Evolutionary conservation across 352 stramenopile genomes (phyloP), one percentile per base, ranked within the genome.

Genomic region (Blastocystis hominis): DNA sequence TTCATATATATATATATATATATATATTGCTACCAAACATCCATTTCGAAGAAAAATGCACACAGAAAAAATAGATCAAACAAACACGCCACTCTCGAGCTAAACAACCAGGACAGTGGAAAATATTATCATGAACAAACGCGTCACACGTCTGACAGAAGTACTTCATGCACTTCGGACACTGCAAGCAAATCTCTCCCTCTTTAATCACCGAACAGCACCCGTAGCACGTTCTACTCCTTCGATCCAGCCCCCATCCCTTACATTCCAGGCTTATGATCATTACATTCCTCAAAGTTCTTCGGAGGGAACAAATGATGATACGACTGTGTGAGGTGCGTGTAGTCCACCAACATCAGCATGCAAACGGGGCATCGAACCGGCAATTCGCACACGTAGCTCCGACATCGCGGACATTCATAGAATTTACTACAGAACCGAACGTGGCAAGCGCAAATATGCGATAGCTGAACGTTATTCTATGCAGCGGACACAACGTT

Each of bases 101-200:
- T 13, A 78, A 24, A 47, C 72, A 84, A 7, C 72, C 72, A n/a
- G 72, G 72, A 84, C 72, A 84, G 20, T 84, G 72, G 68, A 66
- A 84, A 17, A 84, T 84, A 42, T 47, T 66, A 20, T 84, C 72
- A 46, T 84, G 72, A 64, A 84, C 30, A 36, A 84, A 84, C 0
- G 54, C 55, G 46, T 84, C 72, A n/a, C 72, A 84, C 0, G 20
- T 69, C 50, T 84, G 44, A n/a, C 72, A 84, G 46, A 84, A 84
- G 10, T 53, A n/a, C 3, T 47, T 38, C 40, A n/a, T 47, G 55
- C 72, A 84, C 36, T 64, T 69, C 36, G 72, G 72, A 84, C 72
- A 84, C 72, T 84, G 72, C 55, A 69, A 24, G 34, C 54, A 84
- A n/a, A 84, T 36, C 15, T 50, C 72, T 36, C 53, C 53, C n/a